Base-by-base conservation (phyloP, 106 monocot genomes). In the Dioscorea dumetorum region DNA sequence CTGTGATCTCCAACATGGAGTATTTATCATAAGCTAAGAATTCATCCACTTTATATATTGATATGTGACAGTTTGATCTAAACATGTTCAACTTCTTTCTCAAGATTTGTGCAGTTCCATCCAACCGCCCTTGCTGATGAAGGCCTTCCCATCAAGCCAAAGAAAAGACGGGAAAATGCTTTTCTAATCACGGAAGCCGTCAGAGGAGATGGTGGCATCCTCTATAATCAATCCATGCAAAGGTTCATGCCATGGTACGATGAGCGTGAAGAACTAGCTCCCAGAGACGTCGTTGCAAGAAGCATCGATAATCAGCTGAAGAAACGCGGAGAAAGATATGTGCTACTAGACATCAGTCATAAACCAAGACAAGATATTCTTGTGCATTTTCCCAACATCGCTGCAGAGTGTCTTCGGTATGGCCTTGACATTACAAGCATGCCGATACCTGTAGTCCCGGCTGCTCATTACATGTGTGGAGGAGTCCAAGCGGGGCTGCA, bases 281-380 rank as follows among this genome's bases (percentile, higher is more conserved):
- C 95, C 0, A 61, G 95, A 10, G 95, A 95, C 49, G 67, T 95
- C 0, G 95, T 95, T n/a, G 91, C 95, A 1, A 74, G 95, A 69
- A 95, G 95, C 84, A 95, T 95, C n/a, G 95, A 95, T 20, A 91
- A 95, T 53, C 95, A 95, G 69, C 79, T 95, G 8, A 95, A 95
- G 73, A 91, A 88, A 66, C 77, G 84, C 0, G 78, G 81, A 5
- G 91, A 95, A 73, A 83, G 80, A 32, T 91, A 86, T 61, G 95
- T 86, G 19, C 76, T 95, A 20, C 79, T 95, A 12, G 91, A 95
- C 77, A 91, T 95, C 58, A 86, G 88, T 60, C 95, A 95, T 68
- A 82, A 76, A 33, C 86, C 88, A 28, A 75, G 75, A 48, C 81
- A 84, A 28, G 17, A 81, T 13, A 77, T 95, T 49, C 88, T 91